phyloP scores from a whole-genome alignment of 805 yeast species.

The Candida lessepsii region DNA sequence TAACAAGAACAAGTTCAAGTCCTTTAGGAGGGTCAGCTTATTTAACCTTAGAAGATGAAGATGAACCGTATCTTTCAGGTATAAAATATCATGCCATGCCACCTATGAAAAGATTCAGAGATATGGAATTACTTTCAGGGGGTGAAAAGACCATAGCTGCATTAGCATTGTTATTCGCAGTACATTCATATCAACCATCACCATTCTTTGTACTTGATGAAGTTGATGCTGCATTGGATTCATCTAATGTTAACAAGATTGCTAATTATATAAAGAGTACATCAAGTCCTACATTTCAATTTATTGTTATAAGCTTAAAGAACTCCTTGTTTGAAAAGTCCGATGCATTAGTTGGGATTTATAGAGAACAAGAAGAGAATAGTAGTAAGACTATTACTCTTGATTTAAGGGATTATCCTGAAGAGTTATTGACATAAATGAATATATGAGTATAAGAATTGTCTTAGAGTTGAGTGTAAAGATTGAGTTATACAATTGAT shows the following conservation, averaged over 20 bases:
- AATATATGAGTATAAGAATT: too few relatives aligned
- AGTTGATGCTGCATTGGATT: constrained; percentile 97
- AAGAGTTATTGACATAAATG: constrained; percentile 22
- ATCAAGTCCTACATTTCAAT: constrained; percentile 78
- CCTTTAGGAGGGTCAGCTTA: constrained; percentile 94
- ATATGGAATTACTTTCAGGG: constrained; percentile 89
- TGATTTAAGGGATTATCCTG: constrained; percentile 64
- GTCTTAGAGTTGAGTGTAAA: too few relatives aligned
- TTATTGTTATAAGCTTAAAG: constrained; percentile 89
- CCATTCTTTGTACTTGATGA: constrained; percentile 96
- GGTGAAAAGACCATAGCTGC: constrained; percentile 98
- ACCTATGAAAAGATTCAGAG: constrained; percentile 89
- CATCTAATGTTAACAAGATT: constrained; percentile 78
- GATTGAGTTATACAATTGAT: too few relatives aligned
- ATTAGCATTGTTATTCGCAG: constrained; percentile 83
- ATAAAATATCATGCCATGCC: constrained; percentile 93
- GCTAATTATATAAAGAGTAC: constrained; percentile 81
- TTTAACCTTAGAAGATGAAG: constrained; percentile 80
- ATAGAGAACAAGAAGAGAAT: constrained; percentile 73
- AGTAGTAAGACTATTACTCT: constrained; percentile 72
- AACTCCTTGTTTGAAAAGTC: constrained; percentile 83
- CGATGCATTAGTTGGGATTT: constrained; percentile 90
- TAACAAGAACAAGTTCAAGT: constrained; percentile 68
- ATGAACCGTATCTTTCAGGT: constrained; percentile 83
- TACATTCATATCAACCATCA: constrained; percentile 87